Base-by-base conservation (phyloP, 1,139 yeast genomes). In the Nakaseomyces nivariensis region DNA sequence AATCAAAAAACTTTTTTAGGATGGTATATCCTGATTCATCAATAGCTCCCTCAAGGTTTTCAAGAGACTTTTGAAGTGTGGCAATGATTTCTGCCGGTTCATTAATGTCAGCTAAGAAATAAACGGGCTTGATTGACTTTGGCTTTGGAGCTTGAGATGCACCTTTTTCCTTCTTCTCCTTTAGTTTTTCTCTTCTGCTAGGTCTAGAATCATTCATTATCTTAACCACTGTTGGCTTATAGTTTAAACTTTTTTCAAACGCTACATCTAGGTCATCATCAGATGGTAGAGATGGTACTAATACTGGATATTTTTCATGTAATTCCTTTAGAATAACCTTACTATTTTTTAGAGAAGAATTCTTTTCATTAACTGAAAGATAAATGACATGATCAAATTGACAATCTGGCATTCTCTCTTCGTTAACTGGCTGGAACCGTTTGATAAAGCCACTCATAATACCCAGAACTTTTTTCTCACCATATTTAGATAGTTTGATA, bases 361-460 rank as follows among this genome's bases (percentile, higher is more conserved):
- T 66, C 1, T 58, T 53, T 0, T 58, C 58, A 7, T 59, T 58
- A 0, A 78, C 76, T 11, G 76, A 70, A 48, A 88, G 67, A 51
- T 82, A 70, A 8, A 92, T 78, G 1, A 86, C 71, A 22, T 71
- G 55, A 58, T 87, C 89, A 69, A 90, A 92, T 36, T 66, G 57
- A 25, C 70, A 67, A 61, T 92, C 97, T 0, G 97, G 96, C 1
- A 61, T 61, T 31, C 58, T 63, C 0, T 56, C 50, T 0, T 68
- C 55, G 51, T 76, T 67, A 0, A 87, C 74, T 0, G 81, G 77
- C 62, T 87, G 85, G 60, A 81, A 88, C 50, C 95, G 69, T 3
- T 71, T 71, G 42, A 87, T 72, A 58, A 90, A 90, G 0, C 92
- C 90, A 43, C 72, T 69, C 85, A 90, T 80, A 33, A 92, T 81